Base-by-base conservation (phyloP, 1,284 basidiomycete species). In the Tilletia walkeri region DNA sequence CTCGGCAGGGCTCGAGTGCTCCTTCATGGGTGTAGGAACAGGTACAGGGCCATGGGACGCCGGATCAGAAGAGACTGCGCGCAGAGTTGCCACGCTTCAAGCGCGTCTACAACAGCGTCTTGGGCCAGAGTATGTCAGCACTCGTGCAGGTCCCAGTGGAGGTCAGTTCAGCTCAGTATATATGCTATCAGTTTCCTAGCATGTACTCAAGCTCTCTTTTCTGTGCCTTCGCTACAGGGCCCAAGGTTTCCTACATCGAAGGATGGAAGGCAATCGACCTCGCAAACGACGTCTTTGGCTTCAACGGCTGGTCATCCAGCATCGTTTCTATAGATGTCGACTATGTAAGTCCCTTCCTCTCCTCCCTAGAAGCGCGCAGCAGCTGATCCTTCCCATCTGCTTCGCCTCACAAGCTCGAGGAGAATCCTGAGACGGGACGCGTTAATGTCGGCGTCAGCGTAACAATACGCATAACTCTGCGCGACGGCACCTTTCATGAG, bases 231-330 rank as follows among this genome's bases (percentile, higher is more conserved):
- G n/a, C n/a, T 36, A 9, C 20, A 53, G 67, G 48, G 16, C 49
- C 70, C 10, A 96, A 95, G 84, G 86, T 99, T 69, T 95, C 92
- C 7, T 99, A 99, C 81, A 90, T 93, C 2, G 95, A 98, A 84
- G 96, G 95, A 0, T 98, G 95, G 94, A 95, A 94, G 85, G 76
- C 76, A 9, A 77, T 79, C 34, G 76, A 79, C 36, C 70, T 99
- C 34, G 95, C 95, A 1, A 99, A 99, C 84, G 95, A 99, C 78
- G 92, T 99, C 48, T 99, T 99, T 85, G 95, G 95, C 1, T 97
- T 94, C 86, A 95, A 98, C 75, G 96, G 96, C 10, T 99, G 95
- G 95, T 93, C 91, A 67, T 93, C 94, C 2, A 92, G 86, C 69
- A 88, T 98, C 66, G 88, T 92, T 69, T 91, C 85, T 66, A 85